Percentiles rank a stretch among this genome's conserved stretches.
phyloP scores from a whole-genome alignment of 306 rosid genomes.

The Cucumis hystrix region DNA sequence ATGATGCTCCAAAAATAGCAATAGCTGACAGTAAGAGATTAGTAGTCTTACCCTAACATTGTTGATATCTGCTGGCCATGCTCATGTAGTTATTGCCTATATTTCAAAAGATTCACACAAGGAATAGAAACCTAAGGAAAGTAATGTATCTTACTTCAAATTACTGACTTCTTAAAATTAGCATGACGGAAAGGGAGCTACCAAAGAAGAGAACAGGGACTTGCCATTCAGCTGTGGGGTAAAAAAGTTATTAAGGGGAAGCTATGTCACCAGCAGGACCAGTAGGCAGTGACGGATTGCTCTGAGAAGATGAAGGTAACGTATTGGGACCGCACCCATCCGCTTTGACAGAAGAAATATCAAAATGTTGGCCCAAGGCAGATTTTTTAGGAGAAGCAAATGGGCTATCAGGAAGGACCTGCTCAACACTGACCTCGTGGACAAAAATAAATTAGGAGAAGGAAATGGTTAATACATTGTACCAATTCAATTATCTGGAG shows the following conservation, averaged over 20 bases:
- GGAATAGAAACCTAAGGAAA: conserved; percentile 20
- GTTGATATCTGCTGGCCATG: conserved; percentile 34
- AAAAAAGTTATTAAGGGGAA: conserved; percentile 19
- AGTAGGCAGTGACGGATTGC: conserved; percentile 16
- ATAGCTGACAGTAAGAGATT: background rate
- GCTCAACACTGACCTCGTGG: conserved; percentile 42
- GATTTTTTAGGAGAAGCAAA: conserved; percentile 72
- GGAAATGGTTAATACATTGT: background rate
- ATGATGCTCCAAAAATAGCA: background rate
- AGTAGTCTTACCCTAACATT: conserved; percentile 46
- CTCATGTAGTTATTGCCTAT: conserved; percentile 41
- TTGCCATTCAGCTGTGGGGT: conserved; percentile 23
- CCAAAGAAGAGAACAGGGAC: conserved; percentile 22
- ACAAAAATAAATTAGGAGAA: background rate
- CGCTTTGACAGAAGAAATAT: conserved; percentile 20
- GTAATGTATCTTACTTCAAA: conserved; percentile 2
- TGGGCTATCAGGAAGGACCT: conserved; percentile 74
- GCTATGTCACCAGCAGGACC: conserved; percentile 21
- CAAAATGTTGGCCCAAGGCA: conserved; percentile 23
- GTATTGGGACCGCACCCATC: conserved; percentile 21
- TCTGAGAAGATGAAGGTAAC: conserved; percentile 14
- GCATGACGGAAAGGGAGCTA: conserved; percentile 1
- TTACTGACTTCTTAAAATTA: conserved; percentile 4
- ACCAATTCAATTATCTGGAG: background rate
- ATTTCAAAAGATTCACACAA: conserved; percentile 33